These are phyloP conservation scores for Tulasnella sp. DNA, from an alignment of 768 basidiomycete genomes.

Conservation along the genomic window DNA sequence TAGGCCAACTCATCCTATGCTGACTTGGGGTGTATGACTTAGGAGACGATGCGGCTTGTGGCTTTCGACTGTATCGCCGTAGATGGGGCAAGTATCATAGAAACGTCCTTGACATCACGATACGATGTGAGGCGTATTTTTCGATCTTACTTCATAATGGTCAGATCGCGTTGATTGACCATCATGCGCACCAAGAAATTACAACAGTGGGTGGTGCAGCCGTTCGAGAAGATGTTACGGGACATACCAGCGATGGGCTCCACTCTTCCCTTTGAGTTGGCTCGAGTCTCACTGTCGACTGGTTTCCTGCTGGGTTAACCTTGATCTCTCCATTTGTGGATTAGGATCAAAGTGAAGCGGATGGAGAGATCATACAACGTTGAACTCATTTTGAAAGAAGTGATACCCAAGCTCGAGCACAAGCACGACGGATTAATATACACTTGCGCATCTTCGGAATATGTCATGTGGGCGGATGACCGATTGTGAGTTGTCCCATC, in stretches of 20 bases:
- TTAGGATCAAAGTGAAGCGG: conserved; percentile 75
- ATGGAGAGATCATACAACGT: conserved; percentile 81
- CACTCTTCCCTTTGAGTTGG: conserved; percentile 74
- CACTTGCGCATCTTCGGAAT: conserved; percentile 77
- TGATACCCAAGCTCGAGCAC: conserved; percentile 79
- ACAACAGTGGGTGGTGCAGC: conserved; percentile 69
- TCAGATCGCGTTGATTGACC: neutral
- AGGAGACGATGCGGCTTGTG: conserved; percentile 76
- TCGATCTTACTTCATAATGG: neutral
- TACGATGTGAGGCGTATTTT: conserved; percentile 62
- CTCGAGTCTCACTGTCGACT: conserved; percentile 18
- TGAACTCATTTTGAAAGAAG: conserved; percentile 70
- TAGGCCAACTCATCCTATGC: neutral
- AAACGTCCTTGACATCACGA: conserved; percentile 65
- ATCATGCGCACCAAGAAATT: conserved; percentile 46
- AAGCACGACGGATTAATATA: conserved; percentile 95
- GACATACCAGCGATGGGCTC: conserved; percentile 57
- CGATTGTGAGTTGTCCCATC: conserved; percentile 54
- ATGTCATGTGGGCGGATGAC: conserved; percentile 69
- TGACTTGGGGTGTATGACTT: conserved; percentile 1
- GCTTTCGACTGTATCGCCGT: conserved; percentile 90
- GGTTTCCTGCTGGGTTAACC: neutral
- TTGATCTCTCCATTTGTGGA: neutral
- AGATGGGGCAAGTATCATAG: conserved; percentile 79
- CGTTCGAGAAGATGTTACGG: conserved; percentile 56